Base-by-base conservation (phyloP, 805 yeast species). In the Saccharomycopsis javanensis region DNA sequence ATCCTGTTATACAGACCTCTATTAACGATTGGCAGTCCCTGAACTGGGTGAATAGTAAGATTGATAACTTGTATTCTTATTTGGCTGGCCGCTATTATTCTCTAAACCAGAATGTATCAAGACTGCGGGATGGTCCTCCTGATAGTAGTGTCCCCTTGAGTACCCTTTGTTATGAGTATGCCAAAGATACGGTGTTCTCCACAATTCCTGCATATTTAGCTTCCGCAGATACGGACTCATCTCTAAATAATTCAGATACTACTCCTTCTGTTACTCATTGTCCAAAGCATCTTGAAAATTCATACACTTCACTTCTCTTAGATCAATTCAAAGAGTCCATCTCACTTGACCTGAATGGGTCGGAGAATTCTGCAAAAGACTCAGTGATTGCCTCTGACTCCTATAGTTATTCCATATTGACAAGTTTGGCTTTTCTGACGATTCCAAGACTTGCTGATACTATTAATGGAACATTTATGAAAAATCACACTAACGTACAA, bases 1-100 rank as follows among this genome's bases (percentile, higher is more conserved):
- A 75, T 56, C 46, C 50, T 5, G 61, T 64, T 10, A 60, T 76
- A 34, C 79, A 75, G 20, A 38, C 50, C 1, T 58, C 58, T 31
- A 27, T 64, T 18, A 57, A 60, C 42, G 54, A 56, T 7, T 18
- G 60, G 10, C 60, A 42, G 28, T 18, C 48, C 6, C 48, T 42
- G 48, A 20, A 42, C 48, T 42, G 48, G 48, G 28, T 42, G 15
- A 42, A 25, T 4, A 25, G 15, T 3, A 23, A 23, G 48, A 13
- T 16, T n/a, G 34, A 42, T 34, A 28, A 50, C 34, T n/a, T 16
- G 15, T 42, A 42, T 8, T 42, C 48, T 28, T 42, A 20, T 20
- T 42, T 42, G 25, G 48, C n/a, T 2, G 28, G 23, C 25, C 48
- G 25, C 25, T 42, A 42, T 20, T 20, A 8, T 5, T 20, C 28